These are phyloP conservation scores for Pichia membranifaciens DNA, from an alignment of 805 yeast genomes.

Conservation along the genomic window DNA sequence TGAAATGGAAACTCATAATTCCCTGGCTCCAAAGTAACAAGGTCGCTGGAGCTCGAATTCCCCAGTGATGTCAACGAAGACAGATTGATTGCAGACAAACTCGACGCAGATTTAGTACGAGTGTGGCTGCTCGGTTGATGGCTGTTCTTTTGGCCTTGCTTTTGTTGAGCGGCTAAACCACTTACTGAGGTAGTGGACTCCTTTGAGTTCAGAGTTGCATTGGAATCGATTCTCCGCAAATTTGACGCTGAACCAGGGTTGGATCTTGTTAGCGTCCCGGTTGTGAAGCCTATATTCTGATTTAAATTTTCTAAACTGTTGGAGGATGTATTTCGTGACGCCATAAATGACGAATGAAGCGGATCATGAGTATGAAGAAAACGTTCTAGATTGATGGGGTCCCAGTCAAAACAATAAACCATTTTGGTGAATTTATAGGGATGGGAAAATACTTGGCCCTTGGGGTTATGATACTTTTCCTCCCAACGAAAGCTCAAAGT, in stretches of 20 bases:
- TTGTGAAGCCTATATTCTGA: constrained; percentile 21
- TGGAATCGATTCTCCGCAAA: constrained; percentile 34
- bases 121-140: not conserved
- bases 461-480: constrained; percentile 44
- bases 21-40: constrained; percentile 55
- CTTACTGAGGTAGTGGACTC: constrained; percentile 14
- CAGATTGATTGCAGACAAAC: constrained; percentile 21
- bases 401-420: constrained; percentile 77
- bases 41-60: constrained; percentile 4
- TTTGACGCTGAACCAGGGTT: constrained; percentile 32
- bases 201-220: constrained; percentile 13
- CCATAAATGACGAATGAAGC: constrained; percentile 16
- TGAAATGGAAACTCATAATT: constrained; percentile 89
- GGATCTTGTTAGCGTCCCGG: constrained; percentile 31
- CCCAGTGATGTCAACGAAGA: constrained; percentile 15
- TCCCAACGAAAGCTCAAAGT: constrained; percentile 62
- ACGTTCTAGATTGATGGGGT: constrained; percentile 50
- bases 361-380: constrained; percentile 23
- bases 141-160: too few relatives aligned
- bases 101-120: constrained; percentile 30
- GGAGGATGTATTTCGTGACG: not conserved
- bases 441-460: constrained; percentile 36
- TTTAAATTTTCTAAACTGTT: constrained; percentile 8
- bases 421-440: constrained; percentile 52
- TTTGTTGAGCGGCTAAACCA: too few relatives aligned